A percentile compares a stretch with the other conserved stretches of the same genome.
Evolutionary conservation across 352 stramenopile genomes (phyloP).

Genomic region (Pythium rhizo-oryzae): DNA sequence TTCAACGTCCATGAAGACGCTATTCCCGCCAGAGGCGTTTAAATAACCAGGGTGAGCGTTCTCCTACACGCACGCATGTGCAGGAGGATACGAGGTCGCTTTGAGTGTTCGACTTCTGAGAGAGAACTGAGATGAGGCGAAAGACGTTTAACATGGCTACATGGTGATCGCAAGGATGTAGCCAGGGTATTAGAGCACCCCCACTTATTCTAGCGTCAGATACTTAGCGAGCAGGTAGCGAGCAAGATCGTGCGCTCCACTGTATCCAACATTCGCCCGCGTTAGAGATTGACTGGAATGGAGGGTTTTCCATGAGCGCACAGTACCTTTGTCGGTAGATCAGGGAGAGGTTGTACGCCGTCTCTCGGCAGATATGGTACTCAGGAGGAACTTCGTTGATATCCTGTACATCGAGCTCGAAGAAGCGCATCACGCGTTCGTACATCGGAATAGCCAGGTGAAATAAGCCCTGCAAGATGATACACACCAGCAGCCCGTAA

Average conservation of each 20-base stretch:
- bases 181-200: background rate
- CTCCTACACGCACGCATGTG: no score
- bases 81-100: no score
- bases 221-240: constrained; percentile 82
- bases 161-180: background rate
- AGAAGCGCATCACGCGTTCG: constrained; percentile 82
- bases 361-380: constrained; percentile 81
- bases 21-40: no score
- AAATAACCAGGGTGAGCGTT: no score
- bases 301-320: background rate
- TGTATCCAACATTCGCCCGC: constrained; percentile 15
- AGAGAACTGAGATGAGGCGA: no score
- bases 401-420: constrained; percentile 58
- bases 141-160: constrained; percentile 27
- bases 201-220: constrained; percentile 63
- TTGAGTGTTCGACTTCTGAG: no score
- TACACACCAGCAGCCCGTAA: background rate
- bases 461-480: constrained; percentile 62
- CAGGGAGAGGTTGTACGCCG: constrained; percentile 87
- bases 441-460: constrained; percentile 89
- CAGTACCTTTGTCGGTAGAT: constrained; percentile 87
- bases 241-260: constrained; percentile 75
- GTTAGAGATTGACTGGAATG: background rate
- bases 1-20: no score
- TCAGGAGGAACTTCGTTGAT: constrained; percentile 52